phyloP scores from a whole-genome alignment of 805 yeast genomes.

The Candida ficus region DNA sequence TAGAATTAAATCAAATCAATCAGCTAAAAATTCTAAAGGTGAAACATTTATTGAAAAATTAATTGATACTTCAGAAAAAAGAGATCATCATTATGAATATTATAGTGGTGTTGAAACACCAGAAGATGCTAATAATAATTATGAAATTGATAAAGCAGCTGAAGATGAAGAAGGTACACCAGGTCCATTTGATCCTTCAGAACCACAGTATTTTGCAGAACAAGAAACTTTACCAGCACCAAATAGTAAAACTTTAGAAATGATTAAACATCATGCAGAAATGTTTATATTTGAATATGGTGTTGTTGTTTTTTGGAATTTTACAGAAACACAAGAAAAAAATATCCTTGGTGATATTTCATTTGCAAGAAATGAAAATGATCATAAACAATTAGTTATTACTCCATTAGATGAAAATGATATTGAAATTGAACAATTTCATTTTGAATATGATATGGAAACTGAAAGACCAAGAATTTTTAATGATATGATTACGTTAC shows the following conservation, averaged over 20 bases:
- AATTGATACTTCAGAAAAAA: conserved; percentile 75
- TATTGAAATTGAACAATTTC: conserved; percentile 80
- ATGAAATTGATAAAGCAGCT: conserved; percentile 30
- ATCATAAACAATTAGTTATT: conserved; percentile 48
- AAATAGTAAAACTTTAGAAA: conserved; percentile 16
- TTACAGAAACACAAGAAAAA: conserved; percentile 87
- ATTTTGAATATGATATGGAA: conserved; percentile 45
- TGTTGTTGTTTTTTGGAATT: conserved; percentile 97
- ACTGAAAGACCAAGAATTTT: conserved; percentile 70
- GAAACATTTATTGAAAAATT: conserved; percentile 61
- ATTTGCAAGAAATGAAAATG: conserved; percentile 39
- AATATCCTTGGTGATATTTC: conserved; percentile 87
- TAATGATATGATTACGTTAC: conserved; percentile 88
- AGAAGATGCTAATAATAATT: conserved; percentile 45
- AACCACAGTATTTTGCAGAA: conserved; percentile 81
- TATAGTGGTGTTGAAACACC: conserved; percentile 70
- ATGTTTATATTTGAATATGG: conserved; percentile 89
- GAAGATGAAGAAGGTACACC: conserved; percentile 22
- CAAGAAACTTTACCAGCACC: conserved; percentile 18
- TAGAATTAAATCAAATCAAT: conserved; percentile 62
- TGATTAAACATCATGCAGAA: conserved; percentile 60
- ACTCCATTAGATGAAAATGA: conserved; percentile 82
- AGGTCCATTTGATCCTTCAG: conserved; percentile 81
- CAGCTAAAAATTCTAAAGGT: conserved; percentile 34
- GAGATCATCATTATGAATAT: conserved; percentile 89